A percentile compares a stretch with the other conserved stretches of the same genome.
phyloP scores from a whole-genome alignment of 1,284 basidiomycete species.

The Trametes pubescens region DNA sequence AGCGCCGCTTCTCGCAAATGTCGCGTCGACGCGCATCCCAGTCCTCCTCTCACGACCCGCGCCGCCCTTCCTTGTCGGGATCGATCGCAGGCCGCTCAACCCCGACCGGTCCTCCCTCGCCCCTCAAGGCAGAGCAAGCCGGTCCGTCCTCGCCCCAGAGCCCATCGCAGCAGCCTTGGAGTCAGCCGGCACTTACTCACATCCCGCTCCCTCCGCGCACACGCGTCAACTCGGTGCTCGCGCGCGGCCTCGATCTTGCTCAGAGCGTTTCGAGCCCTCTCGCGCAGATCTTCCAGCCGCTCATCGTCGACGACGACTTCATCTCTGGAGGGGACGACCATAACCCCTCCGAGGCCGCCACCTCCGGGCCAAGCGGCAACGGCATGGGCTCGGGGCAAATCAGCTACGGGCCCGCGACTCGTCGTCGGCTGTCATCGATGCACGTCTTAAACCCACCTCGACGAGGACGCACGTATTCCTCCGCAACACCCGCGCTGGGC shows the following conservation, averaged over 20 bases:
- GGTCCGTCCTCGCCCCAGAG: slow-evolving; percentile 30
- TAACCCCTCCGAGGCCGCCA: slow-evolving; percentile 23
- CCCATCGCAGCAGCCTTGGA: slow-evolving; percentile 4
- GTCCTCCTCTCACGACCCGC: slow-evolving; percentile 26
- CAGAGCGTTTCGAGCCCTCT: slow-evolving; percentile 66
- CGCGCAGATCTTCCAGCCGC: slow-evolving; percentile 75
- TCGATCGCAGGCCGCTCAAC: slow-evolving; percentile 29
- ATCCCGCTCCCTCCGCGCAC: slow-evolving; percentile 44
- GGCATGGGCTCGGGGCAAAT: slow-evolving; percentile 37
- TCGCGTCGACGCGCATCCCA: slow-evolving; percentile 42
- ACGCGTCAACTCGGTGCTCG: slow-evolving; percentile 57
- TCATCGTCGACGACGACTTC: slow-evolving; percentile 59
- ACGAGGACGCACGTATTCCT: slow-evolving; percentile 24
- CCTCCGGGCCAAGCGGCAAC: not conserved
- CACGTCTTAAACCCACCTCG: slow-evolving; percentile 29
- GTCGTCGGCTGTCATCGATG: slow-evolving; percentile 62
- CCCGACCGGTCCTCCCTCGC: slow-evolving; percentile 31
- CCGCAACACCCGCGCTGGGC: slow-evolving; percentile 5
- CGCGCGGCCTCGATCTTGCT: slow-evolving; percentile 50
- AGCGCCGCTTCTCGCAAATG: slow-evolving; percentile 43
- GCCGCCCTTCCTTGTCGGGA: slow-evolving; percentile 14
- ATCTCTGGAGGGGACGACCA: slow-evolving; percentile 44
- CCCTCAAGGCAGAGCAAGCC: slow-evolving; percentile 32
- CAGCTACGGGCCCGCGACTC: slow-evolving; percentile 67
- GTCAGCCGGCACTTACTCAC: slow-evolving; percentile 29